Evolutionary conservation across 257 asterid species (phyloP), one percentile per base, ranked within the genome.

Genomic region (Solanum ossicruentum): DNA sequence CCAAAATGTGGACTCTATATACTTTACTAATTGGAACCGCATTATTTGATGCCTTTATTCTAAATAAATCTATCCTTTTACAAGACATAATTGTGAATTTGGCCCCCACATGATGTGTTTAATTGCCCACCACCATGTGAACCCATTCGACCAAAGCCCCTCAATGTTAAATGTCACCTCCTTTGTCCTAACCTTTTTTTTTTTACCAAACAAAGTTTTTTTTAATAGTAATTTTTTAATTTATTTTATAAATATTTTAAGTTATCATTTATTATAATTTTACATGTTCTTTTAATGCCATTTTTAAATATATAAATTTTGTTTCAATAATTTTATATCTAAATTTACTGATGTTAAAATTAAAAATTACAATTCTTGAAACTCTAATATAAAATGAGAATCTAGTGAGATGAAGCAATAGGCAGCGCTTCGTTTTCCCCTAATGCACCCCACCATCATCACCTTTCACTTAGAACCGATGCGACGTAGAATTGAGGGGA

Each of bases 51-150:
- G 49, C 65, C 83, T 52, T 52, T 78, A 52, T 15, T 78, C 28
- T 28, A 52, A 78, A 52, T 60, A 60, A 60, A 18, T 26, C 23
- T 20, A 66, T 51, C 55, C 43, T n/a, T 54, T 84, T 52, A 52
- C 45, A 84, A 61, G 67, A 55, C 83, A 84, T 10, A 56, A 18
- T 72, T 32, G 83, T 18, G 43, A 55, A 51, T 32, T 84, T 28
- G 86, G 86, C 82, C 82, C 86, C 82, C 86, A 56, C 86, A 52
- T 56, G 51, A 71, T 12, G n/a, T 54, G 86, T 78, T 60, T 56
- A 43, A 66, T 28, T 45, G 58, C 47, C 86, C 70, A 54, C 73
- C 75, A 72, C 86, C 86, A 73, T 84, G 72, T 84, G 86, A 84
- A 70, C 55, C 83, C 72, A 84, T 72, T 72, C 36, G 73, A 71